Percentiles rank a stretch among this genome's conserved stretches.
Conservation (phyloP, 2,329 filamentous ascomycete genomes). For the Xylaria sp. region DNA sequence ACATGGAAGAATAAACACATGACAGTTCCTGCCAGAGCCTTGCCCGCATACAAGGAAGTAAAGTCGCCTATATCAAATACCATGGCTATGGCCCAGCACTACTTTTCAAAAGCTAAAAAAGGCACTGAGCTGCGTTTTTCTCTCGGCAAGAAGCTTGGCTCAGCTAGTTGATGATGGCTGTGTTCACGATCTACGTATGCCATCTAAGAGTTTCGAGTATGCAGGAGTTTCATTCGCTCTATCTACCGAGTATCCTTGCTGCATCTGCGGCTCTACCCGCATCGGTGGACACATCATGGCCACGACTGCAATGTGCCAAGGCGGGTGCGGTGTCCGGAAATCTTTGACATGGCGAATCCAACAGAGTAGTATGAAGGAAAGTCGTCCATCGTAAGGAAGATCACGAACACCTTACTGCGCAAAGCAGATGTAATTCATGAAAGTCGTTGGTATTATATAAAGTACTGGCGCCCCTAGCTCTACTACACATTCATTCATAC, state of each 20-base stretch:
- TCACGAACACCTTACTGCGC: background rate
- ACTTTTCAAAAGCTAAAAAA: background rate
- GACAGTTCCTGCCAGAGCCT: background rate
- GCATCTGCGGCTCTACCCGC: slow-evolving; percentile 18
- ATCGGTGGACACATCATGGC: slow-evolving; percentile 10
- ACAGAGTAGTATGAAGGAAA: background rate
- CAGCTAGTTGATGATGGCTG: slow-evolving; percentile 31
- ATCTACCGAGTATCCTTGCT: background rate
- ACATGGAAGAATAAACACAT: background rate
- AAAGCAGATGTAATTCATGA: background rate
- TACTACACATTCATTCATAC: background rate
- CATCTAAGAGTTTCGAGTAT: background rate
- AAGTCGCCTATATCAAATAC: background rate
- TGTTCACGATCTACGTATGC: slow-evolving; percentile 17
- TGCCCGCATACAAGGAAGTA: background rate
- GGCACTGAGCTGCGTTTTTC: background rate
- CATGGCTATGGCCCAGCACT: background rate
- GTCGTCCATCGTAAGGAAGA: background rate
- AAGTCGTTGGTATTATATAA: slow-evolving; percentile 18
- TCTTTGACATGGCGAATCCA: background rate
- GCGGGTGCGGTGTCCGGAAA: slow-evolving; percentile 15
- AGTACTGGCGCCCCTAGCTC: background rate
- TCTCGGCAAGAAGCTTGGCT: slow-evolving; percentile 26
- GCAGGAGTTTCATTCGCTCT: slow-evolving; percentile 5
- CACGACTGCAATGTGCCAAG: slow-evolving; percentile 27